phyloP scores from a whole-genome alignment of 768 basidiomycete species.

The Lactifluus pinguis region DNA sequence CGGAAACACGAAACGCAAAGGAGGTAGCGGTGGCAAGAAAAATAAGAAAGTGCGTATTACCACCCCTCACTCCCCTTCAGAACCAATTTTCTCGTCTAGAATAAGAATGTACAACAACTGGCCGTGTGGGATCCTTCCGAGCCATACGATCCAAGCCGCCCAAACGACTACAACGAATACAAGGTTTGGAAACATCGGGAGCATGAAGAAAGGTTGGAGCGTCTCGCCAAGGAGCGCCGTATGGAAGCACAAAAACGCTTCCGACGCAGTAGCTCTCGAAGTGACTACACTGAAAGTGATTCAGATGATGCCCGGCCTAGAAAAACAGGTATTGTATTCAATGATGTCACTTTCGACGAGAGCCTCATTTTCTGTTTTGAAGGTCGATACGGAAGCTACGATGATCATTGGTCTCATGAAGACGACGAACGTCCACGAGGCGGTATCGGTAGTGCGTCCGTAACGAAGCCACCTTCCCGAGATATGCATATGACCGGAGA shows the following conservation, averaged over 20 bases:
- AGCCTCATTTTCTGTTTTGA: slow-evolving; percentile 10
- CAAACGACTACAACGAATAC: slow-evolving; percentile 86
- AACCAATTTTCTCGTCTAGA: slow-evolving; percentile 30
- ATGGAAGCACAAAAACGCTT: slow-evolving; percentile 46
- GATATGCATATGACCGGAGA: slow-evolving; percentile 56
- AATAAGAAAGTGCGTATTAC: slow-evolving; percentile 48
- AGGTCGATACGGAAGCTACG: slow-evolving; percentile 38
- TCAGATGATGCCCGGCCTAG: slow-evolving; percentile 60
- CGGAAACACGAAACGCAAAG: slow-evolving; percentile 44
- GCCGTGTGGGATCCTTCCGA: slow-evolving; percentile 72
- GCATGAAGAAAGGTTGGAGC: slow-evolving; percentile 62
- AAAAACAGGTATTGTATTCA: slow-evolving; percentile 46
- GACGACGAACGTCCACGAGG: slow-evolving; percentile 38
- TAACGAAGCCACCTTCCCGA: slow-evolving; percentile 25
- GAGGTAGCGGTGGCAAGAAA: slow-evolving; percentile 40
- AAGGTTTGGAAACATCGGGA: slow-evolving; percentile 73
- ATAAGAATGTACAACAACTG: slow-evolving; percentile 46
- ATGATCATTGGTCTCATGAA: slow-evolving; percentile 43
- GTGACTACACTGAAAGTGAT: slow-evolving; percentile 53
- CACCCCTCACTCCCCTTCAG: not conserved
- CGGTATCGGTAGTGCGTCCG: slow-evolving; percentile 21
- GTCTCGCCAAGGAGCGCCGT: slow-evolving; percentile 30
- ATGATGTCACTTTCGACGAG: not conserved
- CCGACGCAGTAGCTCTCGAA: slow-evolving; percentile 45
- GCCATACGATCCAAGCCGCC: slow-evolving; percentile 70